Evolutionary conservation across 805 yeast genomes (phyloP).

Genomic region (Schwanniomyces pseudopolymorphus): DNA sequence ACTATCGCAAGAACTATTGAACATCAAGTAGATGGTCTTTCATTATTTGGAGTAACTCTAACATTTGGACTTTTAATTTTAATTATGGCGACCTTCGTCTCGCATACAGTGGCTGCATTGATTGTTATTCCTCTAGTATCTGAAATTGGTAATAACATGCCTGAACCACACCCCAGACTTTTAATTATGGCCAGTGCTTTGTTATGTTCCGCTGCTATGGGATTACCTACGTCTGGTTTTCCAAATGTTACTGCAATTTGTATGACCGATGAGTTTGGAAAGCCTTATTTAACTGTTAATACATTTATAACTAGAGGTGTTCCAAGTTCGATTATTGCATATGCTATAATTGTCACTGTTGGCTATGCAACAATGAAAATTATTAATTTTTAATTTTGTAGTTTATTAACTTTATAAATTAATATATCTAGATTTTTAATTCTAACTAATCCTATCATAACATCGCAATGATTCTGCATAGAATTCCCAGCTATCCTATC

Average conservation of each 20-base stretch:
- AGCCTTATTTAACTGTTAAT: conserved; percentile 81
- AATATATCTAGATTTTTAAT: background rate
- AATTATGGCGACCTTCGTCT: conserved; percentile 88
- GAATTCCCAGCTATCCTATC: conserved; percentile 14
- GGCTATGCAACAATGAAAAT: conserved; percentile 72
- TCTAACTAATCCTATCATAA: background rate
- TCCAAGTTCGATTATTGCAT: conserved; percentile 78
- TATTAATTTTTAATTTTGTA: conserved; percentile 26
- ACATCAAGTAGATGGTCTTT: conserved; percentile 59
- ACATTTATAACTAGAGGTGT: conserved; percentile 90
- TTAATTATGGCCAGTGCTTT: conserved; percentile 65
- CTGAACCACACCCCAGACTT: conserved; percentile 81
- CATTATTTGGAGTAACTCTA: conserved; percentile 69
- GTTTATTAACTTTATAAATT: background rate
- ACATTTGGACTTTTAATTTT: conserved; percentile 81
- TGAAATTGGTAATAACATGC: conserved; percentile 76
- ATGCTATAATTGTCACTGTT: conserved; percentile 67
- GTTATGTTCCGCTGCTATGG: conserved; percentile 95
- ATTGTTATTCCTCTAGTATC: conserved; percentile 88
- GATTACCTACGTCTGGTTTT: conserved; percentile 94
- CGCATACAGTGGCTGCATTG: conserved; percentile 96
- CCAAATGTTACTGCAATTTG: conserved; percentile 98
- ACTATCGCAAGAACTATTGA: conserved; percentile 77
- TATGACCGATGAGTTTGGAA: conserved; percentile 88
- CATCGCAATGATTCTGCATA: background rate